phyloP scores from a whole-genome alignment of 768 basidiomycete species.

The Kwoniella sp. region DNA sequence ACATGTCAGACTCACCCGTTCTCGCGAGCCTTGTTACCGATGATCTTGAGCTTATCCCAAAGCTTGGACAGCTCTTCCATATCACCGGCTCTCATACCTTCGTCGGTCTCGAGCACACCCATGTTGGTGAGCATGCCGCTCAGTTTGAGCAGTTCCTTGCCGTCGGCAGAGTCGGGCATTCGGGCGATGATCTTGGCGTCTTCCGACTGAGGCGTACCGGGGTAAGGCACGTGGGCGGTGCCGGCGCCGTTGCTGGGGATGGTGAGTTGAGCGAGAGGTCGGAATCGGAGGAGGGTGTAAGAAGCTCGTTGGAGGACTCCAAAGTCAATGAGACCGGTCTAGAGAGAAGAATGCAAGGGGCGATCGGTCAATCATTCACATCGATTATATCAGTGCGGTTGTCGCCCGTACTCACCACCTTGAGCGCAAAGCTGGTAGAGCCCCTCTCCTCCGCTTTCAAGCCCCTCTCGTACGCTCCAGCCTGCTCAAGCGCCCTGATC shows the following conservation, averaged over 20 bases:
- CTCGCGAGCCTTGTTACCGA: conserved; percentile 68
- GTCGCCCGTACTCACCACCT: conserved; percentile 70
- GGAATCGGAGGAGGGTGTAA: conserved; percentile 52
- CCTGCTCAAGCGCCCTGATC: conserved; percentile 72
- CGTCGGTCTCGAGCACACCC: conserved; percentile 46
- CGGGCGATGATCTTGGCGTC: conserved; percentile 65
- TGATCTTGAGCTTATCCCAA: conserved; percentile 65
- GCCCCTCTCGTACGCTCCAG: conserved; percentile 75
- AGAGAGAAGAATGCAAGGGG: not conserved
- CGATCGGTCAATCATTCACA: too few species aligned
- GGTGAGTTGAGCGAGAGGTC: conserved; percentile 40
- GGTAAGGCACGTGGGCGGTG: conserved; percentile 52
- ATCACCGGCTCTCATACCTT: conserved; percentile 63
- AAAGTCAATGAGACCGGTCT: conserved; percentile 54
- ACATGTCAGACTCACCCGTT: conserved; percentile 35
- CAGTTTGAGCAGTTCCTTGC: conserved; percentile 31
- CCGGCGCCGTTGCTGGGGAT: conserved; percentile 38
- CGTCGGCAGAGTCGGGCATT: conserved; percentile 44
- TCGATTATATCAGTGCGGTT: not conserved
- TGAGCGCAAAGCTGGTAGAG: conserved; percentile 65
- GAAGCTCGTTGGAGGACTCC: conserved; percentile 53
- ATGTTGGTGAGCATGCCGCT: conserved; percentile 37
- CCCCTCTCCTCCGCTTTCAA: conserved; percentile 62
- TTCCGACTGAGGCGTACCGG: conserved; percentile 31
- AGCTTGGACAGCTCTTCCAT: conserved; percentile 66